These are phyloP conservation scores for Casaregolazyma lundiana DNA, from an alignment of 1,139 yeast species.

Conservation along the genomic window DNA sequence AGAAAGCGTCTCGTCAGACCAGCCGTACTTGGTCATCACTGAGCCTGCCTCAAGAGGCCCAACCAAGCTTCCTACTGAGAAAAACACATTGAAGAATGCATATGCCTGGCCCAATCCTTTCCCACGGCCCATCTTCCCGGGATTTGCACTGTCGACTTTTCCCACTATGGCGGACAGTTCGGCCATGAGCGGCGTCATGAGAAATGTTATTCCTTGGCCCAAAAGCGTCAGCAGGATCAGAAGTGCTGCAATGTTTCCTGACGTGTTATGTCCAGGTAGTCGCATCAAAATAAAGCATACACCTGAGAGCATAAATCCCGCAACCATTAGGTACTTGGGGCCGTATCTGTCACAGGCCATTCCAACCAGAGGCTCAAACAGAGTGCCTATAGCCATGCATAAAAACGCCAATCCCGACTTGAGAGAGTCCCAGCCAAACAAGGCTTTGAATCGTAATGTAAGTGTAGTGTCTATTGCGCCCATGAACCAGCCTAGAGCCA, in stretches of 20 bases:
- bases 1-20: conserved; percentile 26
- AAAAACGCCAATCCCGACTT: conserved; percentile 32
- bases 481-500: conserved; percentile 32
- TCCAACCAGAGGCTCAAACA: conserved; percentile 34
- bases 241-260: conserved; percentile 29
- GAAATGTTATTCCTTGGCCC: conserved; percentile 26
- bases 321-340: conserved; percentile 27
- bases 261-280: conserved; percentile 26
- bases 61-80: conserved; percentile 31
- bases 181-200: conserved; percentile 30
- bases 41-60: conserved; percentile 36
- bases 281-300: conserved; percentile 30
- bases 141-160: conserved; percentile 25
- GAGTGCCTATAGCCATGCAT: conserved; percentile 32
- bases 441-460: conserved; percentile 30
- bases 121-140: conserved; percentile 33
- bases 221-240: conserved; percentile 28
- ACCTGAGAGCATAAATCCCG: conserved; percentile 26
- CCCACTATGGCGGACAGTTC: conserved; percentile 31
- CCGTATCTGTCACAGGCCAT: conserved; percentile 31
- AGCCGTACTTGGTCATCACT: conserved; percentile 25
- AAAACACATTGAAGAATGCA: conserved; percentile 35
- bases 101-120: conserved; percentile 36
- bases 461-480: conserved; percentile 34
- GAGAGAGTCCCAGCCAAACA: conserved; percentile 31